phyloP scores from a whole-genome alignment of 2,329 filamentous ascomycete genomes.

The Cladosporium sp. region DNA sequence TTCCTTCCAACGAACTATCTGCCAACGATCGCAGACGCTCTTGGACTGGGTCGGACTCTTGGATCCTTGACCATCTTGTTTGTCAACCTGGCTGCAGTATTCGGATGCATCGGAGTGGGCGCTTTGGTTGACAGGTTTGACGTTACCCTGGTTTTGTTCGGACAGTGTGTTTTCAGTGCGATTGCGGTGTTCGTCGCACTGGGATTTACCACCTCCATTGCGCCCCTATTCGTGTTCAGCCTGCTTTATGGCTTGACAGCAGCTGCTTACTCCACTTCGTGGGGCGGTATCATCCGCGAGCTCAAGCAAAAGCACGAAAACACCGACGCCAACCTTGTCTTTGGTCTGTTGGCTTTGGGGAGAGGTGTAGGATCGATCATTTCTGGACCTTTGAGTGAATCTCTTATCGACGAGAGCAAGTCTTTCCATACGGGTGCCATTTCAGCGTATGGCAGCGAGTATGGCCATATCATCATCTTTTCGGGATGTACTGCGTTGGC shows the following conservation, averaged over 20 bases:
- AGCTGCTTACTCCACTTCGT: constrained; percentile 37
- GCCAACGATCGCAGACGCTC: constrained; percentile 36
- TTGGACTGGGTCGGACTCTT: constrained; percentile 32
- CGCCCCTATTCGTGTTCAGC: constrained; percentile 40
- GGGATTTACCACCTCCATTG: constrained; percentile 39
- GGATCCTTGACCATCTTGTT: constrained; percentile 37
- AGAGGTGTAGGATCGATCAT: constrained; percentile 49
- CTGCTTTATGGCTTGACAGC: constrained; percentile 40
- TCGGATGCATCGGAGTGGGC: constrained; percentile 37
- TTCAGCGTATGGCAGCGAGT: constrained; percentile 39
- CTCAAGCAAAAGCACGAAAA: constrained; percentile 17
- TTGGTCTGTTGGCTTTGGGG: constrained; percentile 45
- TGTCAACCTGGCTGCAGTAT: constrained; percentile 35
- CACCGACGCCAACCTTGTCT: constrained; percentile 45
- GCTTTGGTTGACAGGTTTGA: constrained; percentile 36
- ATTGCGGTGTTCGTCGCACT: constrained; percentile 42
- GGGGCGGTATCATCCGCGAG: constrained; percentile 23
- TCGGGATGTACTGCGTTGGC: constrained; percentile 37
- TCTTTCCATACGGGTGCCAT: constrained; percentile 32
- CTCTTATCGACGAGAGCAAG: constrained; percentile 35
- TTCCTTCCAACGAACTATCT: constrained; percentile 42
- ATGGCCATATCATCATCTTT: constrained; percentile 39
- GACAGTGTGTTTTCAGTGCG: constrained; percentile 34
- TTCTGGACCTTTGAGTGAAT: constrained; percentile 49
- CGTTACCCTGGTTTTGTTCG: constrained; percentile 34